Evolutionary conservation across 768 basidiomycete genomes (phyloP).

Genomic region (Auricularia sp.): DNA sequence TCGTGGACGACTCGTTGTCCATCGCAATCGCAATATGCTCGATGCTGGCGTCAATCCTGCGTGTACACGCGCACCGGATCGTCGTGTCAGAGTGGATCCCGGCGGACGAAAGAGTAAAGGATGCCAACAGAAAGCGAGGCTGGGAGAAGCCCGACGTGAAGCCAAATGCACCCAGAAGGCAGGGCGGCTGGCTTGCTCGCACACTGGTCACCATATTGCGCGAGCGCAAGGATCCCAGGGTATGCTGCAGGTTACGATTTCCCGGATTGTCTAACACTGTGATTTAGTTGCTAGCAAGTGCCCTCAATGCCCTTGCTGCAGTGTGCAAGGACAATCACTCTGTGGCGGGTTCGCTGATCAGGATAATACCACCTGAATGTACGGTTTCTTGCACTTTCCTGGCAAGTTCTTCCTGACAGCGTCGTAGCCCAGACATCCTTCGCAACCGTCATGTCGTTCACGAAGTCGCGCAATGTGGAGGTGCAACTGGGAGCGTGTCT

Average conservation of each 20-base stretch:
- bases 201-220: conserved; percentile 38
- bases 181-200: conserved; percentile 52
- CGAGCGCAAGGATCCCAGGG: conserved; percentile 44
- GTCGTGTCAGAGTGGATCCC: conserved; percentile 56
- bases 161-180: conserved; percentile 28
- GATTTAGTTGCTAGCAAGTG: conserved; percentile 53
- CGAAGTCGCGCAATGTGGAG: conserved; percentile 48
- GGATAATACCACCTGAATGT: neutral
- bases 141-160: conserved; percentile 57
- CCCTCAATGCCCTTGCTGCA: conserved; percentile 51
- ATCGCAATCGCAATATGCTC: conserved; percentile 44
- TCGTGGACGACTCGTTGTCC: conserved; percentile 34
- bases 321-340: conserved; percentile 51
- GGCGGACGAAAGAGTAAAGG: conserved; percentile 40
- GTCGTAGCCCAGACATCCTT: conserved; percentile 15
- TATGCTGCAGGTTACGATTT: neutral
- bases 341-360: conserved; percentile 38
- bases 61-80: conserved; percentile 38
- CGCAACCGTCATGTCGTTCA: conserved; percentile 39
- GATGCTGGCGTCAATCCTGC: conserved; percentile 43
- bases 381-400: neutral
- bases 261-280: neutral
- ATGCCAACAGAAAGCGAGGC: conserved; percentile 36
- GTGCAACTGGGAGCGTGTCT: conserved; percentile 62
- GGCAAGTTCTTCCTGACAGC: neutral